Base-by-base conservation (phyloP, 495 filamentous ascomycete genomes). In the Bacidia rubella region DNA sequence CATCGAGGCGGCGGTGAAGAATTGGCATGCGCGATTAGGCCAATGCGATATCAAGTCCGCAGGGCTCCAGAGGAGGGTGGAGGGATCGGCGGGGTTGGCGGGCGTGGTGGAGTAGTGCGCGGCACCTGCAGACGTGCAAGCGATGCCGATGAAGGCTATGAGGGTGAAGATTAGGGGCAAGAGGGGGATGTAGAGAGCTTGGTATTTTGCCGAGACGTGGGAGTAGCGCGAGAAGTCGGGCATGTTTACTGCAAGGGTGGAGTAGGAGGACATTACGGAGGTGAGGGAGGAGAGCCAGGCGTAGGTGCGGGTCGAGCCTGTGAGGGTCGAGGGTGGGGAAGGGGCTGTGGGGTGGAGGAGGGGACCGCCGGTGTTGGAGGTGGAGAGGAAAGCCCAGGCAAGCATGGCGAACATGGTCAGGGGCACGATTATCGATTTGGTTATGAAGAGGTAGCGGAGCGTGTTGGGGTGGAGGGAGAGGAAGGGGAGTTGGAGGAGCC, bases 11-110 rank as follows among this genome's bases (percentile, higher is more conserved):
- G 67, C 73, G 52, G 60, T 73, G 29, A 77, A 75, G 62, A 74
- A 78, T 21, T 69, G 69, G 39, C 70, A 75, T 7, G 68, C 69
- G 1, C 68, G 77, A 4, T 74, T 76, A 17, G 70, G 72, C 62
- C 58, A 72, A 52, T 71, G 53, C 55, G 64, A 67, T 26, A 74
- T 71, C 0, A 73, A 64, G 2, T 62, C 64, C 20, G 60, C 65
- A 4, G 71, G 70, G 42, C 74, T 70, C 72, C 72, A 74, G n/a
- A n/a, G n/a, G n/a, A n/a, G n/a, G n/a, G n/a, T n/a, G n/a, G n/a
- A n/a, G n/a, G n/a, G n/a, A n/a, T n/a, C n/a, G n/a, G n/a, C n/a
- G n/a, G n/a, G n/a, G n/a, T n/a, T n/a, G n/a, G n/a, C n/a, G 1
- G 69, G 69, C 40, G 74, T 67, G 0, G 56, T 29, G 38, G 62